A percentile compares a stretch with the other conserved stretches of the same genome.
Conservation (phyloP, 148 eudicot species). For the Simmondsia chinensis region DNA sequence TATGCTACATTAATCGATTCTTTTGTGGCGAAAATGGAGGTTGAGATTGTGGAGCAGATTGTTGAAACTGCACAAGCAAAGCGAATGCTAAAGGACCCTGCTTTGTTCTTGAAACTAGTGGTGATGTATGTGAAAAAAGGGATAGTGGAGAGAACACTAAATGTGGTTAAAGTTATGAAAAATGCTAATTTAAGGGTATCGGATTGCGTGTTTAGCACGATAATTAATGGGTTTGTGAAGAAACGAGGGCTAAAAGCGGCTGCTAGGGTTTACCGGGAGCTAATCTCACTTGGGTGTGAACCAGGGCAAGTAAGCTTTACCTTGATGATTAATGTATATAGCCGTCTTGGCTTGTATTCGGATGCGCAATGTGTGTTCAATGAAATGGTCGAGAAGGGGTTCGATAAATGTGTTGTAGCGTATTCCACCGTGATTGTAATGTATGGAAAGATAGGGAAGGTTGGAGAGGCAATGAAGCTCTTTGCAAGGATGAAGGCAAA, state of each 20-base stretch:
- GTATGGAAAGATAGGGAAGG: constrained; percentile 60
- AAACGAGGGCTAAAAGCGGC: constrained; percentile 51
- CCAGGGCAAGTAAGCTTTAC: constrained; percentile 96
- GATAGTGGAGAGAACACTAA: constrained; percentile 49
- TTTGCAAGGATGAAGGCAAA: constrained; percentile 78
- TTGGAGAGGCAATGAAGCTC: constrained; percentile 70
- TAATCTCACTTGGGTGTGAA: constrained; percentile 35
- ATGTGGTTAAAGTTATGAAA: constrained; percentile 48
- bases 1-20: constrained; percentile 59
- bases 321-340: constrained; percentile 49
- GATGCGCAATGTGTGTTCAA: constrained; percentile 45
- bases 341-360: constrained; percentile 41
- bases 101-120: constrained; percentile 55
- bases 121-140: constrained; percentile 64
- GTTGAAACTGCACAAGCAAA: constrained; percentile 50
- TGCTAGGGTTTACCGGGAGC: constrained; percentile 39
- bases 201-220: constrained; percentile 79
- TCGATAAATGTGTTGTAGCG: constrained; percentile 73
- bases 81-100: constrained; percentile 75
- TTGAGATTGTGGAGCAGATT: constrained; percentile 43
- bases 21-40: constrained; percentile 32
- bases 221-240: constrained; percentile 71
- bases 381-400: constrained; percentile 69
- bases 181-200: constrained; percentile 45
- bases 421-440: constrained; percentile 85